Conservation (phyloP, 2,329 filamentous ascomycete genomes). For the Fusarium sublunatum region DNA sequence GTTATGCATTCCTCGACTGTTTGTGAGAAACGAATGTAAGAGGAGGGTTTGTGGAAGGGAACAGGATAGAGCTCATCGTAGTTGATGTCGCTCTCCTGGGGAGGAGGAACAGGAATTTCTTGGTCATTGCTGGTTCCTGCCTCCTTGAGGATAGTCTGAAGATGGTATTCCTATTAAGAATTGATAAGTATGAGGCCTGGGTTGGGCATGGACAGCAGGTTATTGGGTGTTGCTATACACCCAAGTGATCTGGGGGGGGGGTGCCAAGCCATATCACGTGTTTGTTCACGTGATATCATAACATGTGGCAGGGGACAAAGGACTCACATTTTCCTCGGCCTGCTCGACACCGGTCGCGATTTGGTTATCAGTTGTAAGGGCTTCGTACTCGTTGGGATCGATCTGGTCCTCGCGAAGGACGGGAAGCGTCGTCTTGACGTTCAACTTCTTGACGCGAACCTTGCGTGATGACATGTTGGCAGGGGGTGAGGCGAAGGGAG, state of each 20-base stretch:
- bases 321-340: slow-evolving; percentile 94
- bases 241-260: slow-evolving; percentile 3
- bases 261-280: slow-evolving; percentile 57
- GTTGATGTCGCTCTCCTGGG: slow-evolving; percentile 73
- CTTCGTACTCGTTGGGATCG: slow-evolving; percentile 86
- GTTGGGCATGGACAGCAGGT: not conserved
- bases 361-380: slow-evolving; percentile 82
- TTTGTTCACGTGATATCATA: slow-evolving; percentile 66
- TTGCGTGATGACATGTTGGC: slow-evolving; percentile 72
- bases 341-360: slow-evolving; percentile 98
- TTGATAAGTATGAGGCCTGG: slow-evolving; percentile 46
- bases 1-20: slow-evolving; percentile 96
- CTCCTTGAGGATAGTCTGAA: slow-evolving; percentile 80
- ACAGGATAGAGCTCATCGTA: slow-evolving; percentile 91
- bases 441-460: slow-evolving; percentile 90
- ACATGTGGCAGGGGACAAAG: slow-evolving; percentile 45
- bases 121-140: slow-evolving; percentile 66
- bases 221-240: slow-evolving; percentile 30
- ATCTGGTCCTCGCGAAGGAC: slow-evolving; percentile 92
- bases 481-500: slow-evolving; percentile 53
- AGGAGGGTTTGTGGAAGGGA: slow-evolving; percentile 83
- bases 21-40: slow-evolving; percentile 97
- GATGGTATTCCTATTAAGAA: slow-evolving; percentile 83
- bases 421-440: slow-evolving; percentile 86
- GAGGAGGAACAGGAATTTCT: slow-evolving; percentile 74